phyloP scores from a whole-genome alignment of 169 alveolate genomes.

The Pseudocohnilembus persalinus region DNA sequence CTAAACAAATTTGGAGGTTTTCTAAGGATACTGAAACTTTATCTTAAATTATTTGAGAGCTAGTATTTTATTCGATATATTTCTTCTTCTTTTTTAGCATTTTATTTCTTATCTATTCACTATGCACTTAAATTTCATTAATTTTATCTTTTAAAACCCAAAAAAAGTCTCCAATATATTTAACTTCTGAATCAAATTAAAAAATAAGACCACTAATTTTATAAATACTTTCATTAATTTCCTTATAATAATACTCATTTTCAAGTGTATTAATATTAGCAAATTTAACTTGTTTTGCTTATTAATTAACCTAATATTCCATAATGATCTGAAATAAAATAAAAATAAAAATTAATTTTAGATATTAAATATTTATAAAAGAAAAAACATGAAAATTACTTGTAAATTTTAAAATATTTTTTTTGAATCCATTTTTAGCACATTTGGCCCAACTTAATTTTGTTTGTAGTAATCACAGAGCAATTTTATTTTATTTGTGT shows the following conservation, averaged over 20 bases:
- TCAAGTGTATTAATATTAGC: neutral
- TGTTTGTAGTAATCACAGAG: neutral
- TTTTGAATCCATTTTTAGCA: neutral
- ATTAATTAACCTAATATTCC: no score
- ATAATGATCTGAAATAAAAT: no score
- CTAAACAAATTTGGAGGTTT: neutral
- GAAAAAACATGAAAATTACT: neutral
- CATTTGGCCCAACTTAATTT: neutral
- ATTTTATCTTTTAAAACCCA: neutral
- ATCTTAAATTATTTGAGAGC: neutral
- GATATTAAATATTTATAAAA: no score
- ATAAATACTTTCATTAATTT: neutral
- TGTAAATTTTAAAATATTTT: no score
- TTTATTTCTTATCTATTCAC: neutral
- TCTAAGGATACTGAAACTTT: no score
- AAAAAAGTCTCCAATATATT: neutral
- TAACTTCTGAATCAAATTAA: neutral
- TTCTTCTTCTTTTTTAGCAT: neutral
- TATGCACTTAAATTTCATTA: neutral
- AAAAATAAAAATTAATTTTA: no score
- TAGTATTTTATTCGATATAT: neutral
- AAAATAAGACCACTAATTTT: neutral
- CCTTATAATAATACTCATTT: neutral
- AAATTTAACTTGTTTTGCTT: no score
- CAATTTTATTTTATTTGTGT: neutral